Conservation (phyloP, 768 basidiomycete genomes). For the Macrolepiota albuminosa region DNA sequence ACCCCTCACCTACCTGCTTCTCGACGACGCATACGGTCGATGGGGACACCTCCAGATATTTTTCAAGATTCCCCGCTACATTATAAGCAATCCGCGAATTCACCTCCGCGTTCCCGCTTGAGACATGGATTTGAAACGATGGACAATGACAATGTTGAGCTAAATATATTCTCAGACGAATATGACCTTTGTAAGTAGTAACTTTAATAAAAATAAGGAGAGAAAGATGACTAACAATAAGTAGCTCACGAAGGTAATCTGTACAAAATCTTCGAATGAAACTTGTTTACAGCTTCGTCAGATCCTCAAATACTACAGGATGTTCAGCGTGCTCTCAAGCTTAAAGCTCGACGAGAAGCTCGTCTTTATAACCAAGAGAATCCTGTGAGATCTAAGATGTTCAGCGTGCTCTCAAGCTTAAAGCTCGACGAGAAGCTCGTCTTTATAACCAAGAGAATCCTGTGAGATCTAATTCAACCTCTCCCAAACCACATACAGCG, state of each 20-base stretch:
- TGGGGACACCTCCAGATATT: slow-evolving; percentile 9
- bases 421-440: slow-evolving; percentile 72
- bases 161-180: slow-evolving; percentile 59
- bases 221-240: slow-evolving; percentile 9
- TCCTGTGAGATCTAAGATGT: slow-evolving; percentile 48
- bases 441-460: slow-evolving; percentile 25
- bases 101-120: slow-evolving; percentile 9
- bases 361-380: slow-evolving; percentile 34
- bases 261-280: not conserved
- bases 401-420: slow-evolving; percentile 67
- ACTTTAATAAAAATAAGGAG: not conserved
- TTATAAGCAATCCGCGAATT: slow-evolving; percentile 5
- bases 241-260: slow-evolving; percentile 71
- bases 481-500: slow-evolving; percentile 17
- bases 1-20: slow-evolving; percentile 9
- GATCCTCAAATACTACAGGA: slow-evolving; percentile 81
- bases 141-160: slow-evolving; percentile 8
- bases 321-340: slow-evolving; percentile 67
- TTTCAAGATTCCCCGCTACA: slow-evolving; percentile 3
- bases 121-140: slow-evolving; percentile 4
- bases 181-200: slow-evolving; percentile 66
- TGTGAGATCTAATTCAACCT: slow-evolving; percentile 13
- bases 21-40: slow-evolving; percentile 15
- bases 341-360: slow-evolving; percentile 74
- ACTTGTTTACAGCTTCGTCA: slow-evolving; percentile 21